phyloP scores from a whole-genome alignment of 2,329 filamentous ascomycete genomes.

The Apiospora sp. region DNA sequence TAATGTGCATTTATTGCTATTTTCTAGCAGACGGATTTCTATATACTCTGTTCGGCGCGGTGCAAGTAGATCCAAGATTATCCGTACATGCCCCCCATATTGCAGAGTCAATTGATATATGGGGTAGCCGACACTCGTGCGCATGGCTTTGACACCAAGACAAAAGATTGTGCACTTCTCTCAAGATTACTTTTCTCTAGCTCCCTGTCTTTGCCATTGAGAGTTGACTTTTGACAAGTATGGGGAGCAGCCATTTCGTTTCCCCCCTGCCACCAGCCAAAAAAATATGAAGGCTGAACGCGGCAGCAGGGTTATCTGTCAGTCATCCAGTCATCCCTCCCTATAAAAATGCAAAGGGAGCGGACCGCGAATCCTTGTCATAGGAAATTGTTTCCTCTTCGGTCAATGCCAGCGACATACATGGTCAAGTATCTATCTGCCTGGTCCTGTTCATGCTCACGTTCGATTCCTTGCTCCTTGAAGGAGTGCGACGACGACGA shows the following conservation, averaged over 20 bases:
- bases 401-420: conserved; percentile 5
- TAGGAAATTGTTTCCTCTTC: conserved; percentile 18
- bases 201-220: background rate
- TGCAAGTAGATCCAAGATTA: background rate
- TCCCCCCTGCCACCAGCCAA: background rate
- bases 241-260: background rate
- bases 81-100: background rate
- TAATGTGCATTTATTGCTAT: background rate
- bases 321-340: background rate
- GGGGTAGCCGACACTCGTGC: background rate
- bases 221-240: conserved; percentile 15
- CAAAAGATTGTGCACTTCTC: background rate
- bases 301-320: conserved; percentile 4
- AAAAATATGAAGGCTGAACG: background rate
- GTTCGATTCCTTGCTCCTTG: background rate
- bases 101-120: background rate
- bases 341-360: background rate
- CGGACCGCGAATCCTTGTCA: conserved; percentile 17
- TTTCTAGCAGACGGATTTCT: background rate
- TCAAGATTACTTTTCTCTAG: background rate
- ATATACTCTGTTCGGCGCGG: background rate
- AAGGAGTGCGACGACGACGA: background rate
- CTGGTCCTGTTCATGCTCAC: background rate
- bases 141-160: conserved; percentile 12
- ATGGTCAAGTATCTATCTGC: background rate